Conservation (phyloP, 2,329 filamentous ascomycete species). For the Aspergillus oerlinghausenensis region DNA sequence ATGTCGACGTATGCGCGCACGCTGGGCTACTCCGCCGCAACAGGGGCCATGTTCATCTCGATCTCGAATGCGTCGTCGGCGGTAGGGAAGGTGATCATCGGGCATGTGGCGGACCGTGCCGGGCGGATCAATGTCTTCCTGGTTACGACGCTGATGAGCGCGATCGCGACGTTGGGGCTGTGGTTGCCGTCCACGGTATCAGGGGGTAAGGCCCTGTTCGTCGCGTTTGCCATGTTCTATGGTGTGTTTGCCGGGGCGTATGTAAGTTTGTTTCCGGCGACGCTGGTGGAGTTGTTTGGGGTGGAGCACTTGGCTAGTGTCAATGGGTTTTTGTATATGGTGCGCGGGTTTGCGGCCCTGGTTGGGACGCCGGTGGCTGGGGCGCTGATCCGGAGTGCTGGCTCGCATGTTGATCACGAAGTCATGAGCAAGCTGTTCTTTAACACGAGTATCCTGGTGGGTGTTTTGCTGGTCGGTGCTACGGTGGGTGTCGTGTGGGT, state of each 20-base stretch:
- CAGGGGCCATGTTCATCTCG: conserved; percentile 39
- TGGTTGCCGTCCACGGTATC: conserved; percentile 20
- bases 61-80: conserved; percentile 41
- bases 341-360: conserved; percentile 34
- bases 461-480: conserved; percentile 18
- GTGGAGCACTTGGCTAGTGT: conserved; percentile 36
- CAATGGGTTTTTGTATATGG: conserved; percentile 38
- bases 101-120: conserved; percentile 35
- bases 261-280: conserved; percentile 37
- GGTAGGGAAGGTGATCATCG: conserved; percentile 36
- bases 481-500: conserved; percentile 24
- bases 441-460: conserved; percentile 22
- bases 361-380: conserved; percentile 35
- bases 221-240: conserved; percentile 31
- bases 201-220: conserved; percentile 17
- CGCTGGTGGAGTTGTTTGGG: conserved; percentile 37
- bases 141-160: conserved; percentile 28
- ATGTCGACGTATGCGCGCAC: conserved; percentile 39
- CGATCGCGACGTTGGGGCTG: conserved; percentile 24
- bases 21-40: conserved; percentile 32
- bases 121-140: conserved; percentile 40
- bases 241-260: conserved; percentile 37
- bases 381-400: conserved; percentile 21
- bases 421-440: background rate
- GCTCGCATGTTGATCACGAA: background rate